Percentiles rank a stretch among this genome's conserved stretches.
Conservation (phyloP, 768 basidiomycete species). For the Leccinum imitatum region DNA sequence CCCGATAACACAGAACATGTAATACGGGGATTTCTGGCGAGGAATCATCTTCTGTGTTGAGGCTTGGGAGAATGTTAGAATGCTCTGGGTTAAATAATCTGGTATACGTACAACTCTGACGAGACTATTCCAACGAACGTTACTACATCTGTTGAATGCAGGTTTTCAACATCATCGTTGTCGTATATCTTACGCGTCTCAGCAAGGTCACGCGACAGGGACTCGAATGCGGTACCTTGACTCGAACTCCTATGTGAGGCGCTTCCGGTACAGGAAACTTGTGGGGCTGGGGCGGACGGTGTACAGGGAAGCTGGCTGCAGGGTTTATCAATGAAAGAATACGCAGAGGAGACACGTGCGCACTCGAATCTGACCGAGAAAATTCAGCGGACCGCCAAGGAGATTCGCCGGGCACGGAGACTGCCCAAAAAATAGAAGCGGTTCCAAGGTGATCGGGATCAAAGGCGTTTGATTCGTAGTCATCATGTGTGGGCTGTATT, state of each 20-base stretch:
- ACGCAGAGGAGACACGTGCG: conserved; percentile 12
- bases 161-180: conserved; percentile 36
- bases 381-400: conserved; percentile 49
- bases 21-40: conserved; percentile 55
- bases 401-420: conserved; percentile 69
- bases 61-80: conserved; percentile 32
- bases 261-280: conserved; percentile 61
- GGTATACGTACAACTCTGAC: conserved; percentile 58
- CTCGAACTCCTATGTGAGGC: conserved; percentile 66
- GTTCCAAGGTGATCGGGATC: conserved; percentile 58
- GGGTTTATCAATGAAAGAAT: neutral
- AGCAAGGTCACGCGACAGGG: neutral
- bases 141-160: conserved; percentile 61
- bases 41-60: conserved; percentile 39
- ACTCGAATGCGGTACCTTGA: conserved; percentile 50
- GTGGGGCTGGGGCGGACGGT: conserved; percentile 41
- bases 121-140: conserved; percentile 76
- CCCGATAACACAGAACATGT: conserved; percentile 57
- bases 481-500: conserved; percentile 37
- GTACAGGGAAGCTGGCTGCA: conserved; percentile 27
- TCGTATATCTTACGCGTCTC: conserved; percentile 56
- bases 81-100: neutral
- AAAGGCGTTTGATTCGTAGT: conserved; percentile 20
- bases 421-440: conserved; percentile 67
- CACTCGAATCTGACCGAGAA: conserved; percentile 20